Base-by-base conservation (phyloP, 2,329 filamentous ascomycete genomes). In the Alternaria panax region DNA sequence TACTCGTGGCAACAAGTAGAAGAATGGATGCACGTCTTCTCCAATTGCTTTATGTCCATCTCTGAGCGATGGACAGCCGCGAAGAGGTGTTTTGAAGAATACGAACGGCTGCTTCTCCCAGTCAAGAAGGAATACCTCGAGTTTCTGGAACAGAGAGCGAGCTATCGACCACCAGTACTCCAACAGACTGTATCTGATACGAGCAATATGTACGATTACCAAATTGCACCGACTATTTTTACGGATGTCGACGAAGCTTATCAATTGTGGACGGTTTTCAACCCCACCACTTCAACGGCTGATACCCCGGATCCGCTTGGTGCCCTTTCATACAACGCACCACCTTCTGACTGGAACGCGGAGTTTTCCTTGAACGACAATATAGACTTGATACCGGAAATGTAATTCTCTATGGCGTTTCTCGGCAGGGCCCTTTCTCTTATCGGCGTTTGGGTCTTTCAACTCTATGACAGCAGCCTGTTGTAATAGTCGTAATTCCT, bases 21-120 rank as follows among this genome's bases (percentile, higher is more conserved):
- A 36, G 60, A 70, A 2, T 75, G 66, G 65, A 75, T 76, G 69
- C 53, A 63, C 8, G 58, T 64, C 11, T 77, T 78, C 36, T 70
- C 72, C 4, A 66, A 69, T 16, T 77, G 74, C 53, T 77, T 78
- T 54, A 57, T 64, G 8, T 71, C 70, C 24, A 76, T 77, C 52
- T 68, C 72, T 12, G 75, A 78, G 58, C 71, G 75, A 41, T 78
- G 75, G 75, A 59, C 75, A 7, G 72, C 72, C 8, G 75, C 75
- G 7, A 68, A 64, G 25, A 66, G 75, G 16, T 77, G 74, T 36
- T 57, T 73, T 12, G 73, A 77, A 42, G 75, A 77, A 54, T 78
- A 76, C 30, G 68, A 75, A 36, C 67, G 73, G 51, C 62, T 74
- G 8, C 54, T 77, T 8, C 56, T 60, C 5, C 74, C 72, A 4